Evolutionary conservation across 2,329 filamentous ascomycete species (phyloP).

Genomic region (Colletotrichum tofieldiae): DNA sequence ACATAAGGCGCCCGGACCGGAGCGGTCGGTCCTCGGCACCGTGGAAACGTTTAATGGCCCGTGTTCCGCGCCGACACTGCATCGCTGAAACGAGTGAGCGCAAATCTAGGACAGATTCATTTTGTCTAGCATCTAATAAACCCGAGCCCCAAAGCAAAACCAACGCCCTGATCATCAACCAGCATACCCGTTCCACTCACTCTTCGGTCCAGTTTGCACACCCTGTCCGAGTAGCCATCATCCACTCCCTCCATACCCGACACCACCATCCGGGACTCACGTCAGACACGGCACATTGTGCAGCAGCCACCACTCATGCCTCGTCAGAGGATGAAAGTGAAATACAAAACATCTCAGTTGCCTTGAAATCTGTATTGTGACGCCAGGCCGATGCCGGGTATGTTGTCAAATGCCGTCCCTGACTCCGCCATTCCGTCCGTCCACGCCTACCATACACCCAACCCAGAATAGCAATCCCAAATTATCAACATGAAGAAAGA

Average conservation of each 20-base stretch:
- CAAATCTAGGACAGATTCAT: conserved; percentile 11
- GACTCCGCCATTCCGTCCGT: conserved; percentile 20
- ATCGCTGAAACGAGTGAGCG: background rate
- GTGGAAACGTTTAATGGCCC: background rate
- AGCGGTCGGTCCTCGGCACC: background rate
- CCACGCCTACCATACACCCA: conserved; percentile 2
- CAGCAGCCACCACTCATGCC: background rate
- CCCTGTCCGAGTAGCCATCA: background rate
- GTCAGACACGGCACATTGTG: background rate
- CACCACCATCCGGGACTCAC: conserved; percentile 2
- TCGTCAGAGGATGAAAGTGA: conserved; percentile 4
- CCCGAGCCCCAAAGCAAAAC: background rate
- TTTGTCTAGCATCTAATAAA: conserved; percentile 27
- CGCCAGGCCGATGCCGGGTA: conserved; percentile 43
- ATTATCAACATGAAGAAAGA: conserved; percentile 34
- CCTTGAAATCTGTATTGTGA: conserved; percentile 40
- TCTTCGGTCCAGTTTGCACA: background rate
- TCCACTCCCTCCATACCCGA: background rate
- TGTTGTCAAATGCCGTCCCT: conserved; percentile 42
- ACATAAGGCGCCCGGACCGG: conserved; percentile 25
- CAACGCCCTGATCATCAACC: background rate
- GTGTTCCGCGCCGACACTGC: background rate
- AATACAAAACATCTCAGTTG: conserved; percentile 31
- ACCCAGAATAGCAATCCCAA: conserved; percentile 13
- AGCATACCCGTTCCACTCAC: background rate